Percentiles rank a stretch among this genome's conserved stretches.
Evolutionary conservation across 2,329 filamentous ascomycete species (phyloP).

Genomic region (Alternaria longipes): DNA sequence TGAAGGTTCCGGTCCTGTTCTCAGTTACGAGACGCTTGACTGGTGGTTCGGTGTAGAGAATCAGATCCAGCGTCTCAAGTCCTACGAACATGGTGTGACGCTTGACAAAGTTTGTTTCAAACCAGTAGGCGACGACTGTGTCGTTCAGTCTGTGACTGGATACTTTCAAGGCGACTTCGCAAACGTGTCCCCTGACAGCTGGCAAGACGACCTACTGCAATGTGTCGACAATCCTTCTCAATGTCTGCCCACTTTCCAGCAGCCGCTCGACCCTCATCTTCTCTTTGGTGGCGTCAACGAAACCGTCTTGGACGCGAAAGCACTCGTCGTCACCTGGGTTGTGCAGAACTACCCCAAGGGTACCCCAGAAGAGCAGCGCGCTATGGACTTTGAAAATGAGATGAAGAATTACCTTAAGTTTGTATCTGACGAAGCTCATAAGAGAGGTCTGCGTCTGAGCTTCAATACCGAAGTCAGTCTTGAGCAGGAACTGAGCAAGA

Average conservation of each 20-base stretch:
- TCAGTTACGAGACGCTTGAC: slow-evolving; percentile 85
- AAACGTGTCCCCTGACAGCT: slow-evolving; percentile 70
- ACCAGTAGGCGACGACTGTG: slow-evolving; percentile 86
- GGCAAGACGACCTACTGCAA: slow-evolving; percentile 74
- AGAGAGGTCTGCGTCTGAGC: slow-evolving; percentile 83
- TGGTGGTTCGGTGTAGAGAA: slow-evolving; percentile 97
- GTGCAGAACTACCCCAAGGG: slow-evolving; percentile 85
- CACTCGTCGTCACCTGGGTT: slow-evolving; percentile 93
- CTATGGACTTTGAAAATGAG: slow-evolving; percentile 88
- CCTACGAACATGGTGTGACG: slow-evolving; percentile 71
- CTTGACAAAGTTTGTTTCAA: slow-evolving; percentile 93
- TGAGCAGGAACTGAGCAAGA: slow-evolving; percentile 96
- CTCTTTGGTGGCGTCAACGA: slow-evolving; percentile 82
- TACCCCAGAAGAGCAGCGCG: slow-evolving; percentile 72
- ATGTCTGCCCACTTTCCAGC: slow-evolving; percentile 88
- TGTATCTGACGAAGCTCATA: slow-evolving; percentile 80
- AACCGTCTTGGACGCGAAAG: slow-evolving; percentile 74
- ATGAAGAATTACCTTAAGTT: slow-evolving; percentile 77
- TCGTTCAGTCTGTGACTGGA: slow-evolving; percentile 89
- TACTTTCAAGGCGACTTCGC: slow-evolving; percentile 79
- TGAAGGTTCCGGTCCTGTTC: slow-evolving; percentile 74
- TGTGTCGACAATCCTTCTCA: slow-evolving; percentile 81
- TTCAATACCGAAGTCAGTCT: slow-evolving; percentile 96
- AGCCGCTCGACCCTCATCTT: slow-evolving; percentile 85
- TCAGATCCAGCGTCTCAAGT: slow-evolving; percentile 76